Evolutionary conservation across 2,329 filamentous ascomycete genomes (phyloP), one percentile per base, ranked within the genome.

Genomic region (Neofusicoccum laricinum): DNA sequence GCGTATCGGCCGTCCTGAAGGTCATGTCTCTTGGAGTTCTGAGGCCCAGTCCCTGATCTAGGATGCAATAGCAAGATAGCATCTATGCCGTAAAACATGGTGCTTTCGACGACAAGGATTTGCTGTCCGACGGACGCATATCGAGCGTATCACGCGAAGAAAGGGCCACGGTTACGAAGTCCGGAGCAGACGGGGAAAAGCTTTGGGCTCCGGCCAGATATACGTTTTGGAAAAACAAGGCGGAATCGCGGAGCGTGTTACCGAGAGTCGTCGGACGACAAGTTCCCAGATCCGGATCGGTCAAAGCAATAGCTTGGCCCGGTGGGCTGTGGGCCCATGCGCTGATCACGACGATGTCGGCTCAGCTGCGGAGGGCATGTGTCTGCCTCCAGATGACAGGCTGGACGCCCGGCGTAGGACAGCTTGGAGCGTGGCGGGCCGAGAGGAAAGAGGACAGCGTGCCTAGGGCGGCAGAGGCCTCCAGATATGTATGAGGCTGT

Each of bases 141-240:
- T 45, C 19, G 38, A 25, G 38, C 21, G 10, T 11, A 12, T 32
- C 55, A 19, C 41, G 25, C 55, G 55, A 46, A 40, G 30, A 46
- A 59, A 45, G 21, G 15, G n/a, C 38, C 53, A 57, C 6, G 21
- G 15, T 43, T 19, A 43, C 38, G 38, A n/a, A 12, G 21, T 25
- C 53, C 55, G 41, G 41, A 46, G 17, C 8, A 2, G n/a, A 25
- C 30, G 55, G 55, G 21, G 40, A 34, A 17, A 59, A 59, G 40
- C 55, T 21, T 30, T 14, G 55, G 55, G 55, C 41, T 36, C n/a
- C 25, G 55, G 55, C 19, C 41, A 46, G 11, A 59, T 59, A 59
- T 59, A 59, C 55, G 41, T 21, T 46, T 58, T 45, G 55, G 43
- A 45, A 8, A 46, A 59, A 59, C 8, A 36, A n/a, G 55, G 55